Conservation (phyloP, 345 rosid species). For the Camelina hispida region DNA sequence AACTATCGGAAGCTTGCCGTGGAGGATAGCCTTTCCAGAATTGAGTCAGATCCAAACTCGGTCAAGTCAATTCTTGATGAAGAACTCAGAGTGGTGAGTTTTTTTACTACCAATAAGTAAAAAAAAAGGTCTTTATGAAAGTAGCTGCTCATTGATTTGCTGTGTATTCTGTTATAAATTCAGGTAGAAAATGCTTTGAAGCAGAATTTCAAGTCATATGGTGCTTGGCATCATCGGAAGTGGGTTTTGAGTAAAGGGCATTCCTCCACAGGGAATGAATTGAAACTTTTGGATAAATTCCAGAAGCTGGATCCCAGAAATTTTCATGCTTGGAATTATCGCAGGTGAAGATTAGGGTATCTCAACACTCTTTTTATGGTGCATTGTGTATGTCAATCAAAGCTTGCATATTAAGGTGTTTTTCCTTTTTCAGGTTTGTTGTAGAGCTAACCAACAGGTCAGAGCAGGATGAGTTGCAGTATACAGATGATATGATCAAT, state of each 20-base stretch:
- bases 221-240: conserved; percentile 96
- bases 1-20: conserved; percentile 88
- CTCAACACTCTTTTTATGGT: background rate
- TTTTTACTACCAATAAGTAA: background rate
- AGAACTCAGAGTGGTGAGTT: conserved; percentile 72
- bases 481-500: conserved; percentile 66
- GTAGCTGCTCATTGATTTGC: background rate
- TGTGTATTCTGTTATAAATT: conserved; percentile 19
- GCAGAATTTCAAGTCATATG: conserved; percentile 85
- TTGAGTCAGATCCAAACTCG: conserved; percentile 51
- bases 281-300: conserved; percentile 65
- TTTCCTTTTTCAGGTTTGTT: conserved; percentile 66
- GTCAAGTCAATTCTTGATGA: conserved; percentile 62
- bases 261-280: conserved; percentile 67
- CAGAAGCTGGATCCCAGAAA: conserved; percentile 75
- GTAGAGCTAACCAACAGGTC: conserved; percentile 71
- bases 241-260: conserved; percentile 84
- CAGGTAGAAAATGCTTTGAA: conserved; percentile 80
- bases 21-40: conserved; percentile 50
- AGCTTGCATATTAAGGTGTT: conserved; percentile 7
- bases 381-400: background rate
- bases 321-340: conserved; percentile 94
- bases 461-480: conserved; percentile 75
- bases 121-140: background rate
- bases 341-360: conserved; percentile 57